Evolutionary conservation across 805 yeast species (phyloP), one percentile per base, ranked within the genome.

Genomic region (Cyberlindnera japonica): DNA sequence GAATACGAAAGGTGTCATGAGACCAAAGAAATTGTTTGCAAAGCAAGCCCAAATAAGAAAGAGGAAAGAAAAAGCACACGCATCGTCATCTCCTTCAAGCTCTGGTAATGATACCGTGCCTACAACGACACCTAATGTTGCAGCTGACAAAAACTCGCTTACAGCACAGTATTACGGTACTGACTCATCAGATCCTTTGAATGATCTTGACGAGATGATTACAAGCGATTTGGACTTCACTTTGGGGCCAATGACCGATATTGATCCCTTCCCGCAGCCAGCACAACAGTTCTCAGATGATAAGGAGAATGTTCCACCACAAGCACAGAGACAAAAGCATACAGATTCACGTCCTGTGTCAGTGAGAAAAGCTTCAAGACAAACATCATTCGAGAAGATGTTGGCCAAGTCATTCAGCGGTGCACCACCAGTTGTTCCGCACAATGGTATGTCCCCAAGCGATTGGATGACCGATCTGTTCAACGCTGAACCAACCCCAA

Each of bases 351-450:
- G 45, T 28, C 41, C 41, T 6, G 30, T 49, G 17, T 22, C 55
- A 24, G 40, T 45, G 40, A 40, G 51, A 44, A 37, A 44, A 36
- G 49, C 50, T 25, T 42, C 54, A 22, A 39, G 53, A 35, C 68
- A 70, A 48, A 63, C 63, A 16, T 57, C 60, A 11, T 61, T 72
- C 37, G 72, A 72, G 40, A 65, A 56, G 33, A 54, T 57, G 61
- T 29, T 57, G 9, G 66, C 47, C 56, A 71, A 37, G 64, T 75
- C 37, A 63, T 74, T 35, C 59, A 54, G 55, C 31, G 59, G 57
- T 5, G 48, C 37, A 13, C 40, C 52, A 8, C 55, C 55, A 5
- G 21, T 48, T 3, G 34, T 34, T 3, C 39, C 45, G 6, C 40
- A 44, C 7, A 33, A 21, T 14, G 45, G 43, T 13, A 38, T 44